Evolutionary conservation across 495 filamentous ascomycete genomes (phyloP).

Genomic region (Xylaria longipes): DNA sequence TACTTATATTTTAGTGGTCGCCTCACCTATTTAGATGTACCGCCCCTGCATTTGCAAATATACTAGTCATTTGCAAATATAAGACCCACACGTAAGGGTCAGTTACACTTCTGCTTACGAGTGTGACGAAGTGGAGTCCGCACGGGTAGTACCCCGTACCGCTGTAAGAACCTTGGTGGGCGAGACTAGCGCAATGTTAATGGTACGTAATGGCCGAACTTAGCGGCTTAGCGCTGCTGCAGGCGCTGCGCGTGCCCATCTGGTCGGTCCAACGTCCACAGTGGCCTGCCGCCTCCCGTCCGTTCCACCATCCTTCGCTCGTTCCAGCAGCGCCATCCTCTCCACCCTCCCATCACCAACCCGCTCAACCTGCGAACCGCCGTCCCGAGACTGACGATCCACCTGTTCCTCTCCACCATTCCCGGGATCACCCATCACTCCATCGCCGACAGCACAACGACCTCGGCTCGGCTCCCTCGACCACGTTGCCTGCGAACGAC

Average conservation of each 20-base stretch:
- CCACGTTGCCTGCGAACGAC: not conserved
- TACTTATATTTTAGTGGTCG: too few relatives aligned
- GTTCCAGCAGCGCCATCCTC: constrained; percentile 1
- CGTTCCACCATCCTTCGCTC: constrained; percentile 9
- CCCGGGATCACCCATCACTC: constrained; percentile 9
- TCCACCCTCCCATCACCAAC: constrained; percentile 22
- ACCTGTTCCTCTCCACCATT: constrained; percentile 14
- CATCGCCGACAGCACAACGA: constrained; percentile 5
- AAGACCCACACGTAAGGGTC: too few relatives aligned
- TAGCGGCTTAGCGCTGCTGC: not conserved
- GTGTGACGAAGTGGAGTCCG: too few relatives aligned
- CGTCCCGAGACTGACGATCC: constrained; percentile 24
- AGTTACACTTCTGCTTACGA: too few relatives aligned
- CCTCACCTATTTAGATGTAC: too few relatives aligned
- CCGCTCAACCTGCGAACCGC: constrained; percentile 18
- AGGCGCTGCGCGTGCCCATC: not conserved
- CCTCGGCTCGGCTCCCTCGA: not conserved
- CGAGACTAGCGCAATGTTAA: not conserved
- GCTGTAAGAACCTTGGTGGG: not conserved
- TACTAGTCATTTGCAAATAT: too few relatives aligned
- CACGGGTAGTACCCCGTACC: not conserved
- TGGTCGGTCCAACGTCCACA: not conserved
- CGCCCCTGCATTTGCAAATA: too few relatives aligned
- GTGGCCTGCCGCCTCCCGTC: constrained; percentile 2
- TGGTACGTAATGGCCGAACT: not conserved